These are phyloP conservation scores for Suillus decipiens DNA, from an alignment of 768 basidiomycete species.

Conservation along the genomic window DNA sequence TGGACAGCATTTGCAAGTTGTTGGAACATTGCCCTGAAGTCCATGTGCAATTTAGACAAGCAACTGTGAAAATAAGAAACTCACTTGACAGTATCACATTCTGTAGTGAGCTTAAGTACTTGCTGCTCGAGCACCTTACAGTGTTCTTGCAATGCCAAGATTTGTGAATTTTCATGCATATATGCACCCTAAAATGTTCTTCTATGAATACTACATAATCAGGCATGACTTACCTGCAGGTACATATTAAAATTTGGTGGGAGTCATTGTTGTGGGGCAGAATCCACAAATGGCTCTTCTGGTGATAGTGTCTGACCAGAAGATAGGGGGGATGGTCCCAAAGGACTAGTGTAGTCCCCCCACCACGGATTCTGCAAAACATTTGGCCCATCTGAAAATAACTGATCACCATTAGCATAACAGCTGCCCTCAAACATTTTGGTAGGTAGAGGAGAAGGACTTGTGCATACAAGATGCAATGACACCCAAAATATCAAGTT, in stretches of 20 bases:
- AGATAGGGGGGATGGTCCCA: not conserved
- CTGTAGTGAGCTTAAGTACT: not conserved
- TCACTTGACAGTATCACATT: not conserved
- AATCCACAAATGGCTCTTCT: not conserved
- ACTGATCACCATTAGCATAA: no score
- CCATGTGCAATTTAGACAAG: no score
- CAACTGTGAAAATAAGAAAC: not conserved
- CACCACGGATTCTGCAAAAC: not conserved
- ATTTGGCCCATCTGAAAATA: not conserved
- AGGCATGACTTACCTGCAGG: not conserved
- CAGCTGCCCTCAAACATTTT: no score
- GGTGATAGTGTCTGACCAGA: not conserved
- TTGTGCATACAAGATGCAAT: no score
- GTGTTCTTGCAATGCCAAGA: not conserved
- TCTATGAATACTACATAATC: no score
- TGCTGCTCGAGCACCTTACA: not conserved
- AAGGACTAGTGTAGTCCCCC: not conserved
- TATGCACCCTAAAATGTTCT: slow-evolving; percentile 7
- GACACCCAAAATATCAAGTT: no score
- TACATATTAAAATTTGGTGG: not conserved
- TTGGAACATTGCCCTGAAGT: not conserved
- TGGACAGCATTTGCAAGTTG: not conserved
- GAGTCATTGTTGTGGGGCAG: not conserved
- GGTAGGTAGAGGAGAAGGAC: no score
- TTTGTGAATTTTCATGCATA: slow-evolving; percentile 5